Evolutionary conservation across 768 basidiomycete species (phyloP).

Genomic region (Podaxis mareebaensis): DNA sequence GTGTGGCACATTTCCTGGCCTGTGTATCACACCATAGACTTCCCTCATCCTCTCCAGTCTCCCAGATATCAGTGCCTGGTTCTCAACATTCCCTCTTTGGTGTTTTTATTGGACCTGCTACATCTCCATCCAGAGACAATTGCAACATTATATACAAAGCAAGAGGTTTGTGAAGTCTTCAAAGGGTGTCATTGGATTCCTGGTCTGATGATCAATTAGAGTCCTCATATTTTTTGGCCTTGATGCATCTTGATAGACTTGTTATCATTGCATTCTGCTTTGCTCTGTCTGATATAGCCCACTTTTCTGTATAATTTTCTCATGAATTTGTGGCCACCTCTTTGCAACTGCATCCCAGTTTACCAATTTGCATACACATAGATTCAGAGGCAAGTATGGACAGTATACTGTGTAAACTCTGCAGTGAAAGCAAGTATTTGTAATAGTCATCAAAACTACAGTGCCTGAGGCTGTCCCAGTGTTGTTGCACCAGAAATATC

Average conservation of each 20-base stretch:
- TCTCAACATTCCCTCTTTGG: constrained; percentile 11
- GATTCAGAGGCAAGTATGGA: no score
- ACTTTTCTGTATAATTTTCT: background rate
- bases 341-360: no score
- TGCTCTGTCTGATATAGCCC: no score
- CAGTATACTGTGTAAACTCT: background rate
- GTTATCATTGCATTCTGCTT: no score
- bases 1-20: background rate
- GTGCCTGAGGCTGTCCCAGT: background rate
- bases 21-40: constrained; percentile 9
- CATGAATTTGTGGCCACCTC: no score
- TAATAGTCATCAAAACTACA: background rate
- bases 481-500: background rate
- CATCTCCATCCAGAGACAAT: constrained; percentile 14
- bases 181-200: constrained; percentile 1
- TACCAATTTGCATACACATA: no score
- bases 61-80: constrained; percentile 12
- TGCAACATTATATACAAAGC: constrained; percentile 10
- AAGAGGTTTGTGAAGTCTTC: background rate
- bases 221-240: background rate
- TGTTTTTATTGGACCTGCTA: constrained; percentile 12
- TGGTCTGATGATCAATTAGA: background rate
- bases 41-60: constrained; percentile 15
- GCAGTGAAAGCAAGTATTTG: constrained; percentile 5
- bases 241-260: background rate